Base-by-base conservation (phyloP, 495 filamentous ascomycete genomes). In the Penicillium subrubescens region DNA sequence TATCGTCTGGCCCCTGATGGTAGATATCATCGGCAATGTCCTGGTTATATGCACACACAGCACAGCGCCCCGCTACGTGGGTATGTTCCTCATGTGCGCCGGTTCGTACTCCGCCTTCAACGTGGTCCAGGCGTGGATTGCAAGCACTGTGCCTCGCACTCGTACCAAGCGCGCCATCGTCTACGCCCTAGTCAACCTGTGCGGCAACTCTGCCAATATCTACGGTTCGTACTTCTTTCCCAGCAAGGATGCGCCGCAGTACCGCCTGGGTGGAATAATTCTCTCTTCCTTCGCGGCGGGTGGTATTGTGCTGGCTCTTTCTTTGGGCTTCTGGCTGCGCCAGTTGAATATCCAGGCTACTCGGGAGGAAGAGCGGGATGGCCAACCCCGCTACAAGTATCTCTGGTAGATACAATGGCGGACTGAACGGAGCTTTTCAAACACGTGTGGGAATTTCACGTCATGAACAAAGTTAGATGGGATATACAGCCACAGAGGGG, bases 1-100 rank as follows among this genome's bases (percentile, higher is more conserved):
- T 11, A 39, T 39, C 11, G 35, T 15, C 35, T 39, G 35, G 35
- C 35, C 35, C 4, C 12, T 39, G 35, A 39, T 39, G 35, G 35
- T 39, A 12, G 12, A 39, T 39, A 39, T 39, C 35, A 15, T 39
- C 12, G 35, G 35, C 15, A 39, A 39, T 15, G 57, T 67, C 17
- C 60, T 67, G 61, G 66, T 67, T 14, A 69, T 69, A 10, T 58
- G 60, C 5, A 65, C 64, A n/a, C 33, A 8, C 25, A 51, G 54
- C n/a, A 73, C 67, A 3, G 70, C 60, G 2, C 65, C 62, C 12
- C 60, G 67, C 12, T 70, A 68, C 35, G 50, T 62, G 2, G 68
- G 67, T 5, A 73, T 73, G 67, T 73, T 73, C 29, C 51, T 73
- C 17, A 73, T 71, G 71, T 68, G 68, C 21, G 67, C 68, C 0